Evolutionary conservation across 2,329 filamentous ascomycete genomes (phyloP), one percentile per base, ranked within the genome.

Genomic region (Davidsoniella neocaledoniae): DNA sequence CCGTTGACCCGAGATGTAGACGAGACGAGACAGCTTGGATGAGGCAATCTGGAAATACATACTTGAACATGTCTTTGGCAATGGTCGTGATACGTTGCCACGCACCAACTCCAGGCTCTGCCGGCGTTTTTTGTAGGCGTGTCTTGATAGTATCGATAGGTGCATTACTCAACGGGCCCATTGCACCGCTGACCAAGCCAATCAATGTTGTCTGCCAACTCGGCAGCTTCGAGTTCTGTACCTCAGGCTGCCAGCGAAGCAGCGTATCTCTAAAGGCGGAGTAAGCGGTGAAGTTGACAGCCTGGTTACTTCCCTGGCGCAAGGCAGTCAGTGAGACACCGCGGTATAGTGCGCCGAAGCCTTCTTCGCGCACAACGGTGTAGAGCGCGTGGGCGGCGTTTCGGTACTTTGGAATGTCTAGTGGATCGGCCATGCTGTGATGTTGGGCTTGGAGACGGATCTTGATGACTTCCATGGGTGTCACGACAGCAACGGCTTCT

Each of bases 91-190:
- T 95, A 53, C 91, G 73, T 52, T 76, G 74, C 57, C 93, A 65
- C 10, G 91, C 90, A 43, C 79, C 84, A 60, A 88, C 82, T 14
- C 90, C 88, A 4, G 79, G 75, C 65, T 83, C 75, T 3, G 84
- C 87, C 0, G 86, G 86, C 47, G 80, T 91, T 68, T 86, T 91
- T 65, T 98, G 91, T 63, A 98, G 68, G 46, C 91, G 73, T 40
- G 91, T 98, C 79, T 98, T 98, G 71, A 98, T 96, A 38, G 91
- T 98, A 62, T 98, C 91, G 62, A 98, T 96, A 19, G 91, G 91
- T 25, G 93, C 91, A 63, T 98, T 98, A 58, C 84, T 91, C 61
- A 98, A 76, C 4, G 91, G 91, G 1, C 91, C 91, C 77, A 98
- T 93, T 54, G 91, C 91, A 57, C 91, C 91, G 49, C 79, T 86